phyloP scores from a whole-genome alignment of 1,284 basidiomycete species.

The Peniophora sp. region DNA sequence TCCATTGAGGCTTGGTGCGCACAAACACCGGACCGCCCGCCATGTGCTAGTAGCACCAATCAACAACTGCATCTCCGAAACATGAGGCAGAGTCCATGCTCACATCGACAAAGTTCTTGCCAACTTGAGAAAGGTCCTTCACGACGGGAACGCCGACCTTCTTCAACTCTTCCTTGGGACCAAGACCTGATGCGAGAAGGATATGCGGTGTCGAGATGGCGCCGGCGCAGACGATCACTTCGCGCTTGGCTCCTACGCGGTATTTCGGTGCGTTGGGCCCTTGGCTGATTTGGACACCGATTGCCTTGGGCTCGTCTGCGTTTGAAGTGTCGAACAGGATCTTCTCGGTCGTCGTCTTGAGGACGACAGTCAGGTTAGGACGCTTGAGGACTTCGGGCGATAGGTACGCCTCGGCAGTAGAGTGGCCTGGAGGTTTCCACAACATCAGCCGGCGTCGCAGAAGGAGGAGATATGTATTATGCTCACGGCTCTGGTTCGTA shows the following conservation, averaged over 20 bases:
- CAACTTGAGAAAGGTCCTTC: slow-evolving; percentile 50
- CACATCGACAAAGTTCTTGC: slow-evolving; percentile 50
- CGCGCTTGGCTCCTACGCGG: slow-evolving; percentile 40
- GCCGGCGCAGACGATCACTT: slow-evolving; percentile 51
- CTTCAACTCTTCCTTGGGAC: slow-evolving; percentile 46
- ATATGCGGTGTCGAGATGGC: slow-evolving; percentile 64
- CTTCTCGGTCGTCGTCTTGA: slow-evolving; percentile 43
- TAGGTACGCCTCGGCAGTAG: slow-evolving; percentile 58
- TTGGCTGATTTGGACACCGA: slow-evolving; percentile 51
- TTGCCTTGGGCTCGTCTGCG: slow-evolving; percentile 34
- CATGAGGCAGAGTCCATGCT: neutral
- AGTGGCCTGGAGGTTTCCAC: slow-evolving; percentile 24
- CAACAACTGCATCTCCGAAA: neutral
- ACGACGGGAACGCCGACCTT: slow-evolving; percentile 41
- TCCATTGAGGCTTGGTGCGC: neutral
- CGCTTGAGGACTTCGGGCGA: slow-evolving; percentile 52
- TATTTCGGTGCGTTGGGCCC: slow-evolving; percentile 27
- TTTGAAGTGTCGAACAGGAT: slow-evolving; percentile 46
- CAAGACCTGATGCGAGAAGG: slow-evolving; percentile 65
- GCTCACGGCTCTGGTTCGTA: neutral
- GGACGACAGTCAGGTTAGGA: slow-evolving; percentile 52
- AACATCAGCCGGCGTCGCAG: too few relatives aligned
- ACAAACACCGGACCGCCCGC: neutral
- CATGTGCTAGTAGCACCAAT: too few relatives aligned
- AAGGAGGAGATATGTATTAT: too few relatives aligned